Evolutionary conservation across 352 stramenopile species (phyloP).

Genomic region (Saprolegnia diclina): DNA sequence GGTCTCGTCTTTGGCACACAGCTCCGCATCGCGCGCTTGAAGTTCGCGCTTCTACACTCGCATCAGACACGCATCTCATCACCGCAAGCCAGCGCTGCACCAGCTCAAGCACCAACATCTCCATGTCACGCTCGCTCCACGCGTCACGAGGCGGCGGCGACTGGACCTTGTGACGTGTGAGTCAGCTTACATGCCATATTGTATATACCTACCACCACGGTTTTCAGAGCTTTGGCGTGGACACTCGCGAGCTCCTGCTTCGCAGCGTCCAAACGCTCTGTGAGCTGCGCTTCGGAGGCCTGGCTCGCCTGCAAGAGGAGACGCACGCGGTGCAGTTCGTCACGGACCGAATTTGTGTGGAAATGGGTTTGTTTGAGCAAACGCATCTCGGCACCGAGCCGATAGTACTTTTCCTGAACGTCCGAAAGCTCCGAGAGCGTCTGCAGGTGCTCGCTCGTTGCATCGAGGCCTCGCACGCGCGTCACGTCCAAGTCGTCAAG

Average conservation of each 20-base stretch:
- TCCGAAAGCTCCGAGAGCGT: conserved; percentile 5
- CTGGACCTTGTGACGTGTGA: too few species aligned
- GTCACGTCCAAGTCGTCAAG: neutral
- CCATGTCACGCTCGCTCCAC: too few species aligned
- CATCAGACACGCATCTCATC: too few species aligned
- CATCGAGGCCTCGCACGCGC: neutral
- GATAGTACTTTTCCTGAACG: conserved; percentile 22
- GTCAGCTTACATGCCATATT: too few species aligned
- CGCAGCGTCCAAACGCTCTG: neutral
- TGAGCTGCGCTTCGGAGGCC: neutral
- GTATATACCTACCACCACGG: neutral
- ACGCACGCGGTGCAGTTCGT: neutral
- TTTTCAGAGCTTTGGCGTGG: neutral
- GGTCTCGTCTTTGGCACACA: neutral
- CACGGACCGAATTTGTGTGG: neutral
- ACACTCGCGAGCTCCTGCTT: neutral
- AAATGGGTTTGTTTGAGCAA: neutral
- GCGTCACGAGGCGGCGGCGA: too few species aligned
- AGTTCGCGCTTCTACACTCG: neutral
- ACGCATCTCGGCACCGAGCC: conserved; percentile 14
- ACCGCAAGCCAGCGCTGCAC: too few species aligned
- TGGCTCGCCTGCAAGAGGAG: neutral
- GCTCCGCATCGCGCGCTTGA: neutral
- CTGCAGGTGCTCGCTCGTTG: conserved; percentile 6
- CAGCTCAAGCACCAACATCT: too few species aligned